Evolutionary conservation across 2,329 filamentous ascomycete genomes (phyloP).

Genomic region (Penicillium janthinellum): DNA sequence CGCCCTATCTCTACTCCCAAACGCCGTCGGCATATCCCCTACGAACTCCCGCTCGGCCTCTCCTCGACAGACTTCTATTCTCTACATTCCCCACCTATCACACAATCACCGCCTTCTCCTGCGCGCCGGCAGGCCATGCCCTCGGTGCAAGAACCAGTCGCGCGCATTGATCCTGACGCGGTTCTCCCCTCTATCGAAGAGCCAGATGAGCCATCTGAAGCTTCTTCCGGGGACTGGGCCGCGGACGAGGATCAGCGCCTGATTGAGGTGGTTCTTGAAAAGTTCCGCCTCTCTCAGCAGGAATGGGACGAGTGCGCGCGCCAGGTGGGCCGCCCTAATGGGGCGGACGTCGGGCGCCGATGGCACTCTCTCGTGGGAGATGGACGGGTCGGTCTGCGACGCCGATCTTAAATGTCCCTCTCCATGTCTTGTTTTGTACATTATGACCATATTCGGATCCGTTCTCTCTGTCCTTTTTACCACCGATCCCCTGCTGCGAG

Average conservation of each 20-base stretch:
- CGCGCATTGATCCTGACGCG: conserved; percentile 33
- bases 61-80: conserved; percentile 48
- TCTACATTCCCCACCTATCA: conserved; percentile 38
- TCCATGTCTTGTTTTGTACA: conserved; percentile 13
- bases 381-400: conserved; percentile 46
- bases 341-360: conserved; percentile 44
- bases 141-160: conserved; percentile 13
- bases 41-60: conserved; percentile 49
- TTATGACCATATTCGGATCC: conserved; percentile 11
- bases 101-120: conserved; percentile 35
- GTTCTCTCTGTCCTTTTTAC: background rate
- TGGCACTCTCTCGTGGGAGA: conserved; percentile 48
- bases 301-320: conserved; percentile 52
- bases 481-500: conserved; percentile 9
- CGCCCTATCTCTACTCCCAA: conserved; percentile 48
- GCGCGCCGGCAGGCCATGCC: conserved; percentile 16
- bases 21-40: conserved; percentile 45
- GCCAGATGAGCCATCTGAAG: conserved; percentile 20
- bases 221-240: conserved; percentile 35
- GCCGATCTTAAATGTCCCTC: conserved; percentile 26
- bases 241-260: conserved; percentile 46
- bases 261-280: conserved; percentile 48
- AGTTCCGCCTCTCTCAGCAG: conserved; percentile 45
- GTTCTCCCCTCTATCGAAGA: conserved; percentile 43
- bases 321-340: conserved; percentile 42